Conservation (phyloP, 1,284 basidiomycete genomes). For the Trametes hirsuta region DNA sequence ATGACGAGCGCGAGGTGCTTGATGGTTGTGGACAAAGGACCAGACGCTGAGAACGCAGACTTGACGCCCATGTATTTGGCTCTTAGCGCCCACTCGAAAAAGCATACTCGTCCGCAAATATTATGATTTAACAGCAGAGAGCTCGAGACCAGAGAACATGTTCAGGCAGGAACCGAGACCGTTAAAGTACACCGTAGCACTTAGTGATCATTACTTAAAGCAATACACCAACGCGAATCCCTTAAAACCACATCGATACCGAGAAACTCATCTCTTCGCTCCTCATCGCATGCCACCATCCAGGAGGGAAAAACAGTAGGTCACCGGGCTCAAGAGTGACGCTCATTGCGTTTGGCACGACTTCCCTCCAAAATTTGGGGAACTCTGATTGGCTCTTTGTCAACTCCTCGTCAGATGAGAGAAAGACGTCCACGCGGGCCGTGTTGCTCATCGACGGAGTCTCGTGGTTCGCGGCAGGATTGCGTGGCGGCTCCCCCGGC, state of each 20-base stretch:
- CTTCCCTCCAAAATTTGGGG: conserved; percentile 58
- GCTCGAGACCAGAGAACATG: background rate
- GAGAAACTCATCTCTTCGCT: conserved; percentile 79
- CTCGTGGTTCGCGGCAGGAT: conserved; percentile 43
- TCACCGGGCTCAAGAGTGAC: conserved; percentile 81
- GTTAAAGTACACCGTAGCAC: no score
- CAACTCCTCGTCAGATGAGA: conserved; percentile 34
- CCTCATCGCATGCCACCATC: conserved; percentile 94
- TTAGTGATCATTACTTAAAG: background rate
- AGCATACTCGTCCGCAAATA: no score
- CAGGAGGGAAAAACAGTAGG: conserved; percentile 83
- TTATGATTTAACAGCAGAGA: no score
- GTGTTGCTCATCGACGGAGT: conserved; percentile 64
- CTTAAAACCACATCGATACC: conserved; percentile 80
- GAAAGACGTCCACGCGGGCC: conserved; percentile 70
- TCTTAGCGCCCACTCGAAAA: background rate
- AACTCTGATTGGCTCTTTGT: conserved; percentile 30
- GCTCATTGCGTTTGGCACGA: conserved; percentile 66
- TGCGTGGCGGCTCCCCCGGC: conserved; percentile 30
- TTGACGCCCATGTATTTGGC: background rate
- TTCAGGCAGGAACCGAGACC: background rate
- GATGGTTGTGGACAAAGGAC: background rate
- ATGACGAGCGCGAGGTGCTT: background rate
- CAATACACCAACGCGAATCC: background rate
- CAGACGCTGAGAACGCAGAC: background rate